Percentiles rank a stretch among this genome's conserved stretches.
Conservation (phyloP, 768 basidiomycete genomes). For the Lyophyllum decastes region DNA sequence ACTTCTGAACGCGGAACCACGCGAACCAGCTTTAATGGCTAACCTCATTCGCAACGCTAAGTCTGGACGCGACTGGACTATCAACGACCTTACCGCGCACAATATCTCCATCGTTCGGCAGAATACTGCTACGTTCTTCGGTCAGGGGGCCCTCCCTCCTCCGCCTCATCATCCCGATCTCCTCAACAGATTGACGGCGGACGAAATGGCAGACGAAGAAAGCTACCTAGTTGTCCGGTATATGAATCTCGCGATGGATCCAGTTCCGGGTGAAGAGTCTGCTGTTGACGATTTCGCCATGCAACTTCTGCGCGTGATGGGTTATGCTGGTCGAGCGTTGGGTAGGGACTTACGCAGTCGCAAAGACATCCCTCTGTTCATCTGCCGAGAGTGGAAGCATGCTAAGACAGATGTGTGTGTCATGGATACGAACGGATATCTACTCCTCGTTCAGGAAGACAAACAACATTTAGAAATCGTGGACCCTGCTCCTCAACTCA, state of each 20-base stretch:
- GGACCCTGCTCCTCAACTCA: too few relatives aligned
- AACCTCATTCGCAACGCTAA: conserved; percentile 3
- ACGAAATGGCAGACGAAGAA: too few relatives aligned
- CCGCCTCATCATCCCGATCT: too few relatives aligned
- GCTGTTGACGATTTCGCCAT: conserved; percentile 23
- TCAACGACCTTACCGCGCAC: conserved; percentile 3
- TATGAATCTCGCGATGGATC: not conserved
- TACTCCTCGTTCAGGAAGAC: conserved; percentile 26
- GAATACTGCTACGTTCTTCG: not conserved
- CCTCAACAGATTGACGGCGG: too few relatives aligned
- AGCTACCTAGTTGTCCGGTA: too few relatives aligned
- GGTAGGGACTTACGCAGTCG: conserved; percentile 14
- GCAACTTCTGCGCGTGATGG: conserved; percentile 25
- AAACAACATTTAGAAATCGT: too few relatives aligned
- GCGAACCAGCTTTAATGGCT: not conserved
- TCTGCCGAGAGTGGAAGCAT: conserved; percentile 25
- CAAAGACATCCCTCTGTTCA: conserved; percentile 27
- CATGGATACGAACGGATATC: conserved; percentile 16
- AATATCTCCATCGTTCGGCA: not conserved
- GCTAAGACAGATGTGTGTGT: conserved; percentile 31
- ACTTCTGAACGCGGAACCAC: too few relatives aligned
- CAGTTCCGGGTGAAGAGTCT: conserved; percentile 17
- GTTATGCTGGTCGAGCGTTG: conserved; percentile 19
- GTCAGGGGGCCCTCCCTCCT: not conserved
- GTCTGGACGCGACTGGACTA: conserved; percentile 10